These are phyloP conservation scores for Ogataea saltuana DNA, from an alignment of 805 yeast species.

Conservation along the genomic window DNA sequence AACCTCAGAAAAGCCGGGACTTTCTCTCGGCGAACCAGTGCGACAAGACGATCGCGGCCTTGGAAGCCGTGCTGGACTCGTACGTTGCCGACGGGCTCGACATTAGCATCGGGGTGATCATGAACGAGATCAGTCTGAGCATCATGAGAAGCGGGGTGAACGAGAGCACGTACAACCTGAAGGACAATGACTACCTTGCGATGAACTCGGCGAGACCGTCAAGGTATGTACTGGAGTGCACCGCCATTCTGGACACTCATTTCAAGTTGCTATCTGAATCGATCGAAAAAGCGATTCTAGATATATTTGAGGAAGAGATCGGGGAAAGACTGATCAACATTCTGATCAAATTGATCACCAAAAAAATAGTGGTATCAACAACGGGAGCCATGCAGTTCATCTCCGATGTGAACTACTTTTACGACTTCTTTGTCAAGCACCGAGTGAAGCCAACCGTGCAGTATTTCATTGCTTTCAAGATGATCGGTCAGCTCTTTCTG, in stretches of 20 bases:
- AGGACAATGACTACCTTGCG: slow-evolving; percentile 20
- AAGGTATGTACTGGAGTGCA: slow-evolving; percentile 62
- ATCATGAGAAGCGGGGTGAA: slow-evolving; percentile 25
- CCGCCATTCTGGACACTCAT: slow-evolving; percentile 66
- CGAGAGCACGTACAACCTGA: slow-evolving; percentile 52
- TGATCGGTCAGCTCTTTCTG: slow-evolving; percentile 80
- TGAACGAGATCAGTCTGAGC: slow-evolving; percentile 60
- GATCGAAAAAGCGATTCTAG: slow-evolving; percentile 84
- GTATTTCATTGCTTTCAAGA: slow-evolving; percentile 75
- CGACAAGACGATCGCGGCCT: slow-evolving; percentile 57
- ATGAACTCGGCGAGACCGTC: slow-evolving; percentile 42
- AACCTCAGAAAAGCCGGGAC: slow-evolving; percentile 62
- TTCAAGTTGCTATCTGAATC: slow-evolving; percentile 73
- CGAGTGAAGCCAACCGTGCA: slow-evolving; percentile 71
- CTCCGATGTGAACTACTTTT: slow-evolving; percentile 76
- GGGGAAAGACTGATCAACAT: slow-evolving; percentile 82
- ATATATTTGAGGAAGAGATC: slow-evolving; percentile 91
- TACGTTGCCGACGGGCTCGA: slow-evolving; percentile 92
- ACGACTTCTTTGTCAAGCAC: slow-evolving; percentile 65
- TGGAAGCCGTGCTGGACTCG: slow-evolving; percentile 81
- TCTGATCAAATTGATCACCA: slow-evolving; percentile 74
- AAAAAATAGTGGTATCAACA: slow-evolving; percentile 65
- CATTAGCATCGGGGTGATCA: slow-evolving; percentile 85
- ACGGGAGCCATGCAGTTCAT: slow-evolving; percentile 83
- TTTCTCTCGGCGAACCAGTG: slow-evolving; percentile 76